These are phyloP conservation scores for Trichophyton simii DNA, from an alignment of 2,329 filamentous ascomycete genomes.

Conservation along the genomic window DNA sequence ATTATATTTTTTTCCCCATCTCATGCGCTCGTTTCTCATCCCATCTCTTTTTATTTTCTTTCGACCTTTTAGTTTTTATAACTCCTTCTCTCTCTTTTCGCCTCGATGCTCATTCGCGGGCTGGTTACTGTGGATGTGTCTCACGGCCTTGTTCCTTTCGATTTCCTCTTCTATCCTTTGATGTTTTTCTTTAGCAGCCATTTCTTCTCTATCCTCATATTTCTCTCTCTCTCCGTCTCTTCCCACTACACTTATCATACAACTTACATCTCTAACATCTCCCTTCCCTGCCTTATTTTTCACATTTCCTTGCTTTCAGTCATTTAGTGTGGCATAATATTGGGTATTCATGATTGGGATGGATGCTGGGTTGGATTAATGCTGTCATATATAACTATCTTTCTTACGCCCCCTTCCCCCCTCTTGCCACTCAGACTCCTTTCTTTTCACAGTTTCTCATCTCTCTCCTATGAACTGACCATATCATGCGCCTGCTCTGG, in stretches of 20 bases:
- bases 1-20: not conserved
- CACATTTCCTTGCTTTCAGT: not conserved
- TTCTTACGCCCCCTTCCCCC: not conserved
- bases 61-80: not conserved
- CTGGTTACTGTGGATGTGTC: not conserved
- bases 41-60: not conserved
- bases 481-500: not conserved
- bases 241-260: not conserved
- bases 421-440: not conserved
- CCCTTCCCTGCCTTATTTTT: not conserved
- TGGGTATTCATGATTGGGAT: slow-evolving; percentile 4
- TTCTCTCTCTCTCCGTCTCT: not conserved
- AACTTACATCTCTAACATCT: not conserved
- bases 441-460: not conserved
- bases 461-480: not conserved
- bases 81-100: not conserved
- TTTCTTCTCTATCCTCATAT: not conserved
- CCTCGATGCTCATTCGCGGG: not conserved
- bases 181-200: not conserved
- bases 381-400: slow-evolving; percentile 2
- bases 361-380: slow-evolving; percentile 5
- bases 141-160: not conserved
- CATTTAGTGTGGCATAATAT: not conserved
- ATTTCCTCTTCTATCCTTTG: not conserved
- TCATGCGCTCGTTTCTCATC: not conserved